Base-by-base conservation (phyloP, 192 early-diverging fungal species). In the Kickxella alabastrina region DNA sequence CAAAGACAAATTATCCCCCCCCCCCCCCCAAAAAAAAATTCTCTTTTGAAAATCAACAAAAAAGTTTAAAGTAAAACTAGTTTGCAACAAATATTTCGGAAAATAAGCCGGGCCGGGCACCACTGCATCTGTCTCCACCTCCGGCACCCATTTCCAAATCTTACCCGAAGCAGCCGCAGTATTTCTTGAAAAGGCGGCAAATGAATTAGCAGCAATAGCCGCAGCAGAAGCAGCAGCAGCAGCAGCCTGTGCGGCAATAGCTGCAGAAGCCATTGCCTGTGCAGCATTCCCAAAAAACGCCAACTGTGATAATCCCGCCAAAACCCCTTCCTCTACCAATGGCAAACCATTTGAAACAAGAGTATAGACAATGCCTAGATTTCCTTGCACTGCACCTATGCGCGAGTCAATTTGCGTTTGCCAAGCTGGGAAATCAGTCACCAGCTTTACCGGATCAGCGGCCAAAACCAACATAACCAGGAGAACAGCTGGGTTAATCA, bases 271-370 rank as follows among this genome's bases (percentile, higher is more conserved):
- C n/a, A n/a, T n/a, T n/a, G n/a, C n/a, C n/a, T n/a, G n/a, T n/a
- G n/a, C 46, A 19, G 31, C 15, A 22, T 48, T 48, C 8, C 49
- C 58, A 39, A 60, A 15, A 7, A 35, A 59, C 6, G 59, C 54
- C 3, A 62, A 21, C 29, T 57, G 50, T 1, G 50, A 54, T 6
- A 66, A 12, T 14, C 56, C 4, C 8, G 49, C 63, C n/a, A 73
- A 28, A 0, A 58, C n/a, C 10, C 32, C 58, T 25, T 29, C 51
- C 38, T 66, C 70, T 5, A 40, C 40, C 21, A 46, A 37, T 1
- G 70, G 70, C 36, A 74, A 36, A 0, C 54, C 55, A 4, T 54
- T 66, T 3, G 63, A 74, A 10, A 66, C 47, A 29, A 66, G 27
- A 3, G 63, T 62, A 39, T 74, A 74, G 0, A 62, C 37, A 1